Evolutionary conservation across 306 rosid species (phyloP), one percentile per base, ranked within the genome.

Genomic region (Prunus mume): DNA sequence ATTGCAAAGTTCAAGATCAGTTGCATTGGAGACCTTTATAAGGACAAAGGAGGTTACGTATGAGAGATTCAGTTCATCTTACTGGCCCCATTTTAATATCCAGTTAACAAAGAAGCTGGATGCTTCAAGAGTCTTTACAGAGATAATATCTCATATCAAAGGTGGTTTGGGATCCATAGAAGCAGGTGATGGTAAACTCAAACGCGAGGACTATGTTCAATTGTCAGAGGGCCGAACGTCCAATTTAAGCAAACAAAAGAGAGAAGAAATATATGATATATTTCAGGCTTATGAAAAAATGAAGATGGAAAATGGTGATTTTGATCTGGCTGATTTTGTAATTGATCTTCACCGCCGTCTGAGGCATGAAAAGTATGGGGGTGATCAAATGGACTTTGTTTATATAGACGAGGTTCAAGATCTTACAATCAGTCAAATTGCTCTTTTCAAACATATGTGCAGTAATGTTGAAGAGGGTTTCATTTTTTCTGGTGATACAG

Each of bases 321-420:
- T 84, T 81, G 97, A 90, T 88, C 63, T 88, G 76, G 92, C 90
- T 41, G 97, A 92, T 80, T 80, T 92, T 78, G 97, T 92, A 1
- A 84, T 65, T 12, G 92, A 88, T 77, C 83, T 92, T 20, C 96
- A 92, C 76, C 77, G 13, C 30, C 83, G 96, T 14, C 81, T 90
- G 15, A 74, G 73, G 76, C 50, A 2, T 27, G 81, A 83, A 80
- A 77, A 73, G 65, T 90, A 84, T 38, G 60, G 64, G 25, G 93
- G 92, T 54, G 91, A 87, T 80, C 72, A 50, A 51, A 84, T 92
- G 76, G 76, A 90, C 24, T 90, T 79, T 66, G 90, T 92, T 19
- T 92, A 88, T 49, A 87, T 92, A 67, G 97, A 92, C 60, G 97
- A 92, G 84, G 97, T 92, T 65, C 97, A 92, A 46, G 97, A 92